Base-by-base conservation (phyloP, 2,329 filamentous ascomycete genomes). In the Aspergillus sp. region DNA sequence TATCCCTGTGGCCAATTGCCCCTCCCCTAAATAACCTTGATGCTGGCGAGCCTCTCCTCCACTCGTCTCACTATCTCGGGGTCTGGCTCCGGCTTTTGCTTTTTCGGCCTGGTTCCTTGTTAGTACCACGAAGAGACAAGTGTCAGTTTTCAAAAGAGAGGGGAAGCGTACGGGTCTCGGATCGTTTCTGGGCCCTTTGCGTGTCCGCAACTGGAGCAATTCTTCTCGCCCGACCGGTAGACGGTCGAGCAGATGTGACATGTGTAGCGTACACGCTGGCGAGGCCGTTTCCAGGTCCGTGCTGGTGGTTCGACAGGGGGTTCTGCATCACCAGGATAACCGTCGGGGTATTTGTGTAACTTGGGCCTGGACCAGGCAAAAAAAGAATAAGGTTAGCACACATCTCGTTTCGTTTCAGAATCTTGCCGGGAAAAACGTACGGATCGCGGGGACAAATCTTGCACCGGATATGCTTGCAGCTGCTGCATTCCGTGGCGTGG, bases 361-460 rank as follows among this genome's bases (percentile, higher is more conserved):
- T 81, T 80, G 30, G 76, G 65, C 49, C 77, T 79, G 57, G 4
- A 41, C 72, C 60, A 55, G 61, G 31, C 43, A 30, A 49, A 22
- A 13, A 43, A 8, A 34, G 3, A 23, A 7, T 13, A 45, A 53
- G 7, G 19, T n/a, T 15, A 17, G 34, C 34, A 13, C 34, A 41
- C 34, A 41, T 15, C 11, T 41, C 11, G 34, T 28, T 28, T 28
- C 34, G 34, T 41, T 41, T 41, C 34, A 41, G 34, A 41, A 41
- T 15, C 9, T 41, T 41, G 34, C 34, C 11, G 15, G 15, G 38
- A 13, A 4, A 34, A 57, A 87, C 90, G 75, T 85, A 92, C 84
- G 92, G 92, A 71, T 92, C 88, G 69, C 92, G 84, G 30, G 91
- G 91, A 75, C 92, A 96, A 72, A 89, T 89, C 45, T 87, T 91